Base-by-base conservation (phyloP, 257 asterid species). In the Salvia splendens region DNA sequence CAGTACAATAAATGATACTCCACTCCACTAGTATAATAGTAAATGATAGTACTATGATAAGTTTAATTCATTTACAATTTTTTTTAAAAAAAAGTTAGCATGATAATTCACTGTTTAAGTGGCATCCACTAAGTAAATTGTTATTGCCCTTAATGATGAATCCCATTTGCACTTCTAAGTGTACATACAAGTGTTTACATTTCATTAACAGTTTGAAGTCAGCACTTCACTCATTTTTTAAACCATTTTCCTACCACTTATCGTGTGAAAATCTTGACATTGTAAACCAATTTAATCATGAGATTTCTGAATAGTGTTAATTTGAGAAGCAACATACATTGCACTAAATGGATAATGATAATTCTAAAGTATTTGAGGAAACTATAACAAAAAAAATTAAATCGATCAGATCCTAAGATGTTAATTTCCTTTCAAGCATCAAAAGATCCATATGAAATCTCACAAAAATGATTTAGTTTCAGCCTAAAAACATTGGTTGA, bases 161-260 rank as follows among this genome's bases (percentile, higher is more conserved):
- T 7, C 67, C 32, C 61, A 24, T 24, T 24, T 24, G 46, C 68
- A 49, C 20, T 69, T 64, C 0, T 14, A 47, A 17, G 8, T 10
- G 47, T 20, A 15, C 4, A 49, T 45, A 28, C 43, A 41, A 12
- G 35, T 6, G 28, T 61, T 45, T 51, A 8, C 36, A 45, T 4
- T 45, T 51, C 12, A 45, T 53, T 4, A 20, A 47, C 4, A 28
- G 52, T 30, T 73, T 52, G 73, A 74, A 68, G 67, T 74, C 75
- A 74, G 5, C 32, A 66, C 53, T 33, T 61, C 12, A 61, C 68
- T 47, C 36, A 59, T 32, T 54, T 63, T 63, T 38, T 36, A 7
- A 54, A 40, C 30, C 32, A 14, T 15, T 10, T 61, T 40, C 28
- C 30, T 6, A 53, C 20, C 4, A 24, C 12, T 14, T 3, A 40